These are phyloP conservation scores for Citrullus amarus DNA, from an alignment of 306 rosid genomes.

Conservation along the genomic window DNA sequence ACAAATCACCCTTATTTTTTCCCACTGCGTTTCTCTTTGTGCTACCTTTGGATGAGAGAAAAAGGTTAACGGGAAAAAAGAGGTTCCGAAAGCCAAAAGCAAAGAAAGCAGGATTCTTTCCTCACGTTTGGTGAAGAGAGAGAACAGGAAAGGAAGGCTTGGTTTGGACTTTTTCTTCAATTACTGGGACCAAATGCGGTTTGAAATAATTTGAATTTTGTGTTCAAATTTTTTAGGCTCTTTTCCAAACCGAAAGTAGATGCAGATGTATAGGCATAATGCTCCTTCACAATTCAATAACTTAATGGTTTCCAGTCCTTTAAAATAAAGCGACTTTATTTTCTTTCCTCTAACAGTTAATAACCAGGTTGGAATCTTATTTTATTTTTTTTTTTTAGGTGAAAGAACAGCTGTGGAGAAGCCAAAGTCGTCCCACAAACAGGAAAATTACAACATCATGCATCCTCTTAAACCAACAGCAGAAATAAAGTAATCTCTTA, in stretches of 20 bases:
- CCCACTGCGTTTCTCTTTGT: conserved; percentile 20
- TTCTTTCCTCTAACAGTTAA: neutral
- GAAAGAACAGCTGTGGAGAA: conserved; percentile 18
- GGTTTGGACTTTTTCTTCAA: conserved; percentile 27
- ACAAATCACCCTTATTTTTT: conserved; percentile 1
- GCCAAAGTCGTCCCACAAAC: conserved; percentile 3
- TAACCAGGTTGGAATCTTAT: conserved; percentile 15
- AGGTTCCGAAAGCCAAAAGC: conserved; percentile 15
- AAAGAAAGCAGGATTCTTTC: conserved; percentile 37
- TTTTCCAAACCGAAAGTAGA: neutral
- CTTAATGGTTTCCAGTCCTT: neutral
- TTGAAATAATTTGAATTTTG: conserved; percentile 14
- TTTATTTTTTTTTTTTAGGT: neutral
- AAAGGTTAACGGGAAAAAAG: conserved; percentile 16
- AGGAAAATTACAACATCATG: neutral
- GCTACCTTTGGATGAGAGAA: conserved; percentile 50
- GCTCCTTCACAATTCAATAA: neutral
- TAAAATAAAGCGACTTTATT: neutral
- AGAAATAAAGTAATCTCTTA: conserved; percentile 1
- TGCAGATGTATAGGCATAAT: neutral
- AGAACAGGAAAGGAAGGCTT: conserved; percentile 21
- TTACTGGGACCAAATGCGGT: conserved; percentile 18
- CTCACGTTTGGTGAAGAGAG: conserved; percentile 24
- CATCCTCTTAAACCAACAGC: neutral
- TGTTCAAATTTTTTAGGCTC: neutral